Evolutionary conservation across 73 alveolate species (phyloP).

Genomic region (Breviolum minutum): DNA sequence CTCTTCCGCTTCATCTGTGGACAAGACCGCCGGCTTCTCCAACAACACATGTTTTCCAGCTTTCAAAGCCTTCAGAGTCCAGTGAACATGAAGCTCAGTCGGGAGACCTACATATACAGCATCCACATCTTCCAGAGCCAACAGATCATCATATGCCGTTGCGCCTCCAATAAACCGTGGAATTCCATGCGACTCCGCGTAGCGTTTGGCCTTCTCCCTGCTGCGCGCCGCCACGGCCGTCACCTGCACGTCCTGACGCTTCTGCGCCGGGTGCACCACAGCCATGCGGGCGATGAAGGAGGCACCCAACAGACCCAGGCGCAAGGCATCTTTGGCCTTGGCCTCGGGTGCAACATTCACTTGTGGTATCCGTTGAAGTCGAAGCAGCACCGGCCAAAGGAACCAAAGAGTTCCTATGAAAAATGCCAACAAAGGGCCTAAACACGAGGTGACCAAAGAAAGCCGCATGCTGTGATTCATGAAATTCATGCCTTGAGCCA

Average conservation of each 20-base stretch:
- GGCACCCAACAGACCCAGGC: slow-evolving; percentile 72
- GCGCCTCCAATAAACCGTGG: slow-evolving; percentile 59
- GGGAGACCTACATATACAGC: slow-evolving; percentile 81
- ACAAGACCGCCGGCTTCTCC: slow-evolving; percentile 76
- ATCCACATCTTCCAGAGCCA: slow-evolving; percentile 52
- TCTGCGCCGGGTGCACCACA: slow-evolving; percentile 55
- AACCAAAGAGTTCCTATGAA: neutral
- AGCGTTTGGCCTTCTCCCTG: neutral
- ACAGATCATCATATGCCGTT: slow-evolving; percentile 29
- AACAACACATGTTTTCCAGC: slow-evolving; percentile 62
- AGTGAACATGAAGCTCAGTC: slow-evolving; percentile 13
- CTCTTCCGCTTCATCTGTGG: slow-evolving; percentile 9
- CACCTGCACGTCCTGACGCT: slow-evolving; percentile 65
- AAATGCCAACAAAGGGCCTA: neutral
- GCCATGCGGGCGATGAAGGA: slow-evolving; percentile 73
- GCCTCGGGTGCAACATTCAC: neutral
- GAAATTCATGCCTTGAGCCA: neutral
- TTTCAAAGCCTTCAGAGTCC: slow-evolving; percentile 65
- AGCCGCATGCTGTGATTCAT: neutral
- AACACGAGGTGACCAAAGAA: neutral
- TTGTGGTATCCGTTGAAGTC: slow-evolving; percentile 39
- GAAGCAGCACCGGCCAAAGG: slow-evolving; percentile 28
- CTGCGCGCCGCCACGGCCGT: slow-evolving; percentile 65
- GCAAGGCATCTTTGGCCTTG: slow-evolving; percentile 75
- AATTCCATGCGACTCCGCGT: slow-evolving; percentile 13